Percentiles rank a stretch among this genome's conserved stretches.
phyloP scores from a whole-genome alignment of 2,329 filamentous ascomycete genomes.

The Pseudogymnoascus sp. region DNA sequence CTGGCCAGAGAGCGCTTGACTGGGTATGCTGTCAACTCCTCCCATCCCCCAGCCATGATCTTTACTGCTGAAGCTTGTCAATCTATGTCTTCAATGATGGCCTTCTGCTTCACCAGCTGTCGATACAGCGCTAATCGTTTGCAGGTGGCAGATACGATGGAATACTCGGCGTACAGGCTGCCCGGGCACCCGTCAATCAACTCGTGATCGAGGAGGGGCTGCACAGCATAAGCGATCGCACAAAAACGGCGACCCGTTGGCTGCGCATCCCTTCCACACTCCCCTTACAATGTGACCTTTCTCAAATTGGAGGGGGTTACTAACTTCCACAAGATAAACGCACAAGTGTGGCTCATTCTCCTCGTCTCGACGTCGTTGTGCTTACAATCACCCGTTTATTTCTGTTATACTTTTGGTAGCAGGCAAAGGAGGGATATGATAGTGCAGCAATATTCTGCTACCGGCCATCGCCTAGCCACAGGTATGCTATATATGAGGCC shows the following conservation, averaged over 20 bases:
- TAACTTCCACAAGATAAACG: neutral
- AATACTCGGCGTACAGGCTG: too few relatives aligned
- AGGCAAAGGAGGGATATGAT: neutral
- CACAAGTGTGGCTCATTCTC: neutral
- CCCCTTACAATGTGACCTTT: neutral
- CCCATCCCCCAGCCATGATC: too few relatives aligned
- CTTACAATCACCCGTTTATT: neutral
- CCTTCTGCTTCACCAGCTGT: too few relatives aligned
- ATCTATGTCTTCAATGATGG: too few relatives aligned
- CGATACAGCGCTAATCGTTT: too few relatives aligned
- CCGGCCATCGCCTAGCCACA: too few relatives aligned
- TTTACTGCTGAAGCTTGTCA: too few relatives aligned
- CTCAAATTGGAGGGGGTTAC: too few relatives aligned
- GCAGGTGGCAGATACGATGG: too few relatives aligned
- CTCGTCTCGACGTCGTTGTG: neutral
- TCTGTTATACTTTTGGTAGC: neutral
- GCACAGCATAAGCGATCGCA: neutral
- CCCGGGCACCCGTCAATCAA: neutral
- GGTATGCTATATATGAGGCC: neutral
- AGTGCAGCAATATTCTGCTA: neutral
- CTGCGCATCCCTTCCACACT: neutral
- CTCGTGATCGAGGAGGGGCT: neutral
- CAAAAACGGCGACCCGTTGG: neutral
- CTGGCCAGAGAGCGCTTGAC: neutral
- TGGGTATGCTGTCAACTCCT: neutral